Conservation (phyloP, 306 rosid species). For the Citrullus mucosospermus region DNA sequence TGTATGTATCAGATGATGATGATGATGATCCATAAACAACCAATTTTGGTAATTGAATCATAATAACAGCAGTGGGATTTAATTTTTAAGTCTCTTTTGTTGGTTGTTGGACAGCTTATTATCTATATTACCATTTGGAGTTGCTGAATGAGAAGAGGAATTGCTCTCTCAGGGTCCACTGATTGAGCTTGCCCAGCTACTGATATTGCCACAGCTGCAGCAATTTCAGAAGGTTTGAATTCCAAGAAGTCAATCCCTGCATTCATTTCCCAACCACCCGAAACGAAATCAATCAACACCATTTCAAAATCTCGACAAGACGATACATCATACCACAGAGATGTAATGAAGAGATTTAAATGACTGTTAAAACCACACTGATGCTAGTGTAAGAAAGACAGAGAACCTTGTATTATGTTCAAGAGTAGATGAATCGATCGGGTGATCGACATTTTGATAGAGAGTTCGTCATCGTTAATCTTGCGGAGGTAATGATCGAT, state of each 20-base stretch:
- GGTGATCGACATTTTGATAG: slow-evolving; percentile 22
- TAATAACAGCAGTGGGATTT: slow-evolving; percentile 12
- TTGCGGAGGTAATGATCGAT: slow-evolving; percentile 58
- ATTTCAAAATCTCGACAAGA: background rate
- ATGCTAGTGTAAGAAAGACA: slow-evolving; percentile 1
- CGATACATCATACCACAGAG: background rate
- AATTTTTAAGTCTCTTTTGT: background rate
- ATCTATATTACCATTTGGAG: slow-evolving; percentile 42
- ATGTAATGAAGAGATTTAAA: background rate
- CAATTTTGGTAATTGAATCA: background rate
- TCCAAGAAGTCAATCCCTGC: slow-evolving; percentile 93
- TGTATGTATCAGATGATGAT: background rate
- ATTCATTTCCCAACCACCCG: slow-evolving; percentile 39
- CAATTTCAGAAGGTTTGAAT: slow-evolving; percentile 85
- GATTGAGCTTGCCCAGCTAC: slow-evolving; percentile 45
- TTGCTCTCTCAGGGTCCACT: slow-evolving; percentile 38
- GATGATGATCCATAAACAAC: background rate
- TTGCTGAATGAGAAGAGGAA: slow-evolving; percentile 45
- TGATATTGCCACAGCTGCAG: slow-evolving; percentile 77
- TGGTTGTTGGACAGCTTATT: slow-evolving; percentile 21
- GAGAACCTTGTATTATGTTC: slow-evolving; percentile 41
- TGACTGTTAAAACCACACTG: background rate
- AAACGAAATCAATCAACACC: slow-evolving; percentile 4
- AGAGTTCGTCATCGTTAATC: slow-evolving; percentile 41
- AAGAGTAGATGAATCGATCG: slow-evolving; percentile 48